phyloP scores from a whole-genome alignment of 2,329 filamentous ascomycete genomes.

The Botryosphaeria agaves region DNA sequence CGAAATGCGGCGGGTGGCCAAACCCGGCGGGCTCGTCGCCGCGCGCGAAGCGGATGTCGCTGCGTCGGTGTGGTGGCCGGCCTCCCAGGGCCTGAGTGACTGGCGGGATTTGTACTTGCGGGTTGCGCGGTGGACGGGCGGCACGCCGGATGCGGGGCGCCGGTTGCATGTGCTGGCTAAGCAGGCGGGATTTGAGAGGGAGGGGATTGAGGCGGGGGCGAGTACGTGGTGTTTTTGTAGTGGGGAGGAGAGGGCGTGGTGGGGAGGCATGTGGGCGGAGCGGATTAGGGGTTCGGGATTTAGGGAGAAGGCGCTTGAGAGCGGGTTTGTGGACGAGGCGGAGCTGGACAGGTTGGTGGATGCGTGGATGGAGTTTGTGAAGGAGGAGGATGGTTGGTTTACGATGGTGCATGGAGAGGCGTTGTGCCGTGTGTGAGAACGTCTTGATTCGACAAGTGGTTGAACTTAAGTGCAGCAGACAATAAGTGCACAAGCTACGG shows the following conservation, averaged over 20 bases:
- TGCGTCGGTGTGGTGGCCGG: constrained; percentile 4
- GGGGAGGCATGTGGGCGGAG: constrained; percentile 23
- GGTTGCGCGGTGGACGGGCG: constrained; percentile 4
- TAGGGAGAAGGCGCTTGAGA: constrained; percentile 17
- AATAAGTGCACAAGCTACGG: no score
- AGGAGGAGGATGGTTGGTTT: constrained; percentile 24
- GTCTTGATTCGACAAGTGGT: no score
- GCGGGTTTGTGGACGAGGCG: constrained; percentile 17
- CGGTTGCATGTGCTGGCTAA: constrained; percentile 7
- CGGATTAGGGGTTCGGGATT: constrained; percentile 17
- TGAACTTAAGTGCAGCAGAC: no score
- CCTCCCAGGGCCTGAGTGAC: constrained; percentile 2
- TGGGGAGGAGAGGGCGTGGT: constrained; percentile 18
- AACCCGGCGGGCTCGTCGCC: constrained; percentile 35
- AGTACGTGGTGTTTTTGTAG: constrained; percentile 25
- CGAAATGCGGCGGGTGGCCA: constrained; percentile 37
- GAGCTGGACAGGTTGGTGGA: constrained; percentile 21
- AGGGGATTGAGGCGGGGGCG: constrained; percentile 1
- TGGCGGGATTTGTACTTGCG: constrained; percentile 2
- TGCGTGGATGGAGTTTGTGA: constrained; percentile 22
- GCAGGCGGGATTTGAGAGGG: constrained; percentile 8
- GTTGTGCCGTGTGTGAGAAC: constrained; percentile 4
- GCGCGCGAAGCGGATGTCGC: constrained; percentile 19
- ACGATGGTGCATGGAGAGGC: constrained; percentile 25
- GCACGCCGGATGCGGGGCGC: constrained; percentile 6